phyloP scores from a whole-genome alignment of 129 eudicot species.

The Helichrysum umbraculigerum region DNA sequence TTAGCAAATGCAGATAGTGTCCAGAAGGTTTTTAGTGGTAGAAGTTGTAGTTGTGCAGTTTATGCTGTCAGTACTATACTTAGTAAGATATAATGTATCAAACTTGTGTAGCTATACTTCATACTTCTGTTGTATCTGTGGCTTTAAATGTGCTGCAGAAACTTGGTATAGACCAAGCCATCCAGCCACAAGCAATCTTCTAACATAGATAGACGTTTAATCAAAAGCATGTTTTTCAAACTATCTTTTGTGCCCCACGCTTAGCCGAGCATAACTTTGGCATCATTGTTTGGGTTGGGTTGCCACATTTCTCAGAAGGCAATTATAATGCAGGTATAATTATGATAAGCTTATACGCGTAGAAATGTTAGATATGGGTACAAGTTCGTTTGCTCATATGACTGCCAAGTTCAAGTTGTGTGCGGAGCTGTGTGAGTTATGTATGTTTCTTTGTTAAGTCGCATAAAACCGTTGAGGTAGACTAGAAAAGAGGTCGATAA shows the following conservation, averaged over 20 bases:
- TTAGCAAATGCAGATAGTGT: slow-evolving; percentile 6
- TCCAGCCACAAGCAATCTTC: not conserved
- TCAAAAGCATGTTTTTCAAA: not conserved
- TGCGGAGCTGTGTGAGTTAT: too few species aligned
- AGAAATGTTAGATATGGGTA: too few species aligned
- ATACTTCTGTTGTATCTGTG: slow-evolving; percentile 17
- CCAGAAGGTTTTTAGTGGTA: slow-evolving; percentile 2
- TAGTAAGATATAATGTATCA: not conserved
- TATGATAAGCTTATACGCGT: not conserved
- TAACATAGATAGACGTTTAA: not conserved
- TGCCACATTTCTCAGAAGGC: not conserved
- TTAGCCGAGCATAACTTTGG: not conserved
- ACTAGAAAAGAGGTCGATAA: too few species aligned
- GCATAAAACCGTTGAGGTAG: too few species aligned
- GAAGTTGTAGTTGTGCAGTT: slow-evolving; percentile 13
- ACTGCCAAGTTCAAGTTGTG: too few species aligned
- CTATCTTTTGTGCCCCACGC: not conserved
- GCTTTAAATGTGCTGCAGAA: not conserved
- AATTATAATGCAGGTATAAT: not conserved
- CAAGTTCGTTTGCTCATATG: too few species aligned
- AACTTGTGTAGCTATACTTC: slow-evolving; percentile 4
- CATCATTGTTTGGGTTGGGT: not conserved
- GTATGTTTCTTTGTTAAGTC: too few species aligned
- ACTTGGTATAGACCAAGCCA: not conserved
- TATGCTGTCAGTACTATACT: not conserved